Conservation (phyloP, 768 basidiomycete genomes). For the Russula vinacea region DNA sequence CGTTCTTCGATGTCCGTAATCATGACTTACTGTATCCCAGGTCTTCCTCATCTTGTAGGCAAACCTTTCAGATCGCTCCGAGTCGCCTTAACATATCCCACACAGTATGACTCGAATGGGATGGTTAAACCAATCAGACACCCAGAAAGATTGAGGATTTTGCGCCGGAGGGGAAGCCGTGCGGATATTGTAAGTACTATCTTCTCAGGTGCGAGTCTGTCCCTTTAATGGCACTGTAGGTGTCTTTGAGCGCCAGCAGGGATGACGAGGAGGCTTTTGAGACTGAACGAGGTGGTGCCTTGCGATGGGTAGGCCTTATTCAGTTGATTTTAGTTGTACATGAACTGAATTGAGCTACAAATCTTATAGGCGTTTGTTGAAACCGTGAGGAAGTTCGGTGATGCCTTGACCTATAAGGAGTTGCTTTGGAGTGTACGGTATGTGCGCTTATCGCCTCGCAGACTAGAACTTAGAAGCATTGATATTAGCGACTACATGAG, state of each 20-base stretch:
- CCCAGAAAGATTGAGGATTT: neutral
- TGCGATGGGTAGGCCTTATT: neutral
- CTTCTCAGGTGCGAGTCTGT: neutral
- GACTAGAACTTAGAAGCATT: neutral
- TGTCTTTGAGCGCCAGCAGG: slow-evolving; percentile 1
- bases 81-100: neutral
- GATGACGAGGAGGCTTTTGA: neutral
- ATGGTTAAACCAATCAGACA: neutral
- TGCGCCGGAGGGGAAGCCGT: neutral
- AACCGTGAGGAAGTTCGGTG: neutral
- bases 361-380: slow-evolving; percentile 11
- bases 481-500: neutral
- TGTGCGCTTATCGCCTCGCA: neutral
- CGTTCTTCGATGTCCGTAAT: neutral
- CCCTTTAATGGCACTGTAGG: neutral
- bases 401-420: neutral
- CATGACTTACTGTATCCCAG: neutral
- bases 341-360: neutral
- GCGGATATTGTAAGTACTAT: slow-evolving; percentile 2
- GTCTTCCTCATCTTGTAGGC: neutral
- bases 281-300: neutral
- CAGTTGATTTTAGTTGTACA: too few relatives aligned
- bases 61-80: neutral
- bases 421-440: neutral
- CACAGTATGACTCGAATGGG: neutral